Percentiles rank a stretch among this genome's conserved stretches.
phyloP scores from a whole-genome alignment of 108 stramenopile species.

The Pseudonitzschia delicatissima region DNA sequence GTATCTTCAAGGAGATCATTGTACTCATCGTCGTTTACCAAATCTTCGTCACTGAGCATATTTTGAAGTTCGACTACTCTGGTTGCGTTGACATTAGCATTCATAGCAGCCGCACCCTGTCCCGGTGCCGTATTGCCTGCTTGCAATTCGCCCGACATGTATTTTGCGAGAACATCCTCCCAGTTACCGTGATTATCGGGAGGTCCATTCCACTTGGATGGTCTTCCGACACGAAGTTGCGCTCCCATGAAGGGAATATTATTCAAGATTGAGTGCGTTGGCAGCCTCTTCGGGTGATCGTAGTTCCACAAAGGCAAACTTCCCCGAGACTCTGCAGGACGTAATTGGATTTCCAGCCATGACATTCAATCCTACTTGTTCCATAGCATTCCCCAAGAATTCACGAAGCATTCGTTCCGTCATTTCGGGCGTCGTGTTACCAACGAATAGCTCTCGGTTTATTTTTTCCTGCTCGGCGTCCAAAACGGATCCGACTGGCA shows the following conservation, averaged over 20 bases:
- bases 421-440: constrained; percentile 93
- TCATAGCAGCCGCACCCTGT: constrained; percentile 22
- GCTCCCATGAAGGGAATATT: constrained; percentile 92
- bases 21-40: constrained; percentile 80
- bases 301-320: constrained; percentile 93
- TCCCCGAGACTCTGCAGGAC: constrained; percentile 82
- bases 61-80: constrained; percentile 85
- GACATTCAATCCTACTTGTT: constrained; percentile 77
- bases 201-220: constrained; percentile 88
- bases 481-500: constrained; percentile 50
- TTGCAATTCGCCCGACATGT: constrained; percentile 80
- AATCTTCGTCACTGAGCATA: constrained; percentile 85
- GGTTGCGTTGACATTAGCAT: constrained; percentile 25
- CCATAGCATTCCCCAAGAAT: constrained; percentile 83
- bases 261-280: constrained; percentile 89
- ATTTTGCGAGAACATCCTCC: constrained; percentile 92
- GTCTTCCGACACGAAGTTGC: constrained; percentile 81
- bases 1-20: constrained; percentile 91
- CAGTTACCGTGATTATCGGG: constrained; percentile 88
- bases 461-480: constrained; percentile 78
- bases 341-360: constrained; percentile 85
- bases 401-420: constrained; percentile 82
- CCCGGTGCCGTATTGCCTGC: constrained; percentile 34
- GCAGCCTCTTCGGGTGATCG: constrained; percentile 82
- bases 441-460: constrained; percentile 88